Evolutionary conservation across 1,284 basidiomycete species (phyloP), one percentile per base, ranked within the genome.

Genomic region (Phylloporus sp.): DNA sequence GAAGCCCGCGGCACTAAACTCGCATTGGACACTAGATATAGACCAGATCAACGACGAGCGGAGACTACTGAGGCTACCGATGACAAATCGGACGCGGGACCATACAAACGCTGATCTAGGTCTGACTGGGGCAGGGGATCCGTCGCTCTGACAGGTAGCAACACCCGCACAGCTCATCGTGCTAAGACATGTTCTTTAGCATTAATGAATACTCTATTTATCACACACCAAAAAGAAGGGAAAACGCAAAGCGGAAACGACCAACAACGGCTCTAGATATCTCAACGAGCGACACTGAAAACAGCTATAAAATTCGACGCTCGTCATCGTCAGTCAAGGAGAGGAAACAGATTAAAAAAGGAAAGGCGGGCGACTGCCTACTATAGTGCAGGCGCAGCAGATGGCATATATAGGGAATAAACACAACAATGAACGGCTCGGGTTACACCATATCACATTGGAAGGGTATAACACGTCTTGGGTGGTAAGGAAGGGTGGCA

Each of bases 181-280:
- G 32, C 32, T 32, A 32, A 39, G 15, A 49, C 47, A 14, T 25
- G 47, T 49, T 49, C 25, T n/a, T 53, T 29, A 20, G 53, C 57
- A 59, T 59, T 59, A 59, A 32, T 41, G 57, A 41, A 59, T 59
- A 59, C n/a, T 59, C 57, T 59, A 59, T 58, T 27, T n/a, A 58
- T 39, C 57, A 41, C 37, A 59, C n/a, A 19, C 39, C 11, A 58
- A 20, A 23, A 58, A 41, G 17, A 25, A 27, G 32, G 32, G 32
- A 32, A 32, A n/a, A 45, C 39, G 10, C 2, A 20, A 45, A 45
- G 19, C 19, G 19, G 20, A 45, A 45, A 45, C 43, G 37, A 58
- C 56, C 35, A 20, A 59, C 35, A 20, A 19, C 25, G 37, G 39
- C n/a, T 58, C 58, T 59, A 5, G 39, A 10, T 11, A 19, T 25